Percentiles rank a stretch among this genome's conserved stretches.
Conservation (phyloP, 164 flowering plant species). For the Litsea cubeba region DNA sequence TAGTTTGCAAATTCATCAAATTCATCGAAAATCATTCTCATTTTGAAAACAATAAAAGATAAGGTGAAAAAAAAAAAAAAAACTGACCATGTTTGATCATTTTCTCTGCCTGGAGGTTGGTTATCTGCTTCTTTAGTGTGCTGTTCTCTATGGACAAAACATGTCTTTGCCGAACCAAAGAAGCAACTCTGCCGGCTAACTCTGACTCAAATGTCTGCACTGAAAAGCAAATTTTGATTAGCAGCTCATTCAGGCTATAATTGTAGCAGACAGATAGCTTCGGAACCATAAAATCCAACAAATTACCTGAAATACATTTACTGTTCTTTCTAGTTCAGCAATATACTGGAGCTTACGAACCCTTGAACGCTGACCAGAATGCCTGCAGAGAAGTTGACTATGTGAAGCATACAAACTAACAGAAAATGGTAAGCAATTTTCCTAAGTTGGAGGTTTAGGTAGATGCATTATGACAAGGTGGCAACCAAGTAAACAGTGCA, state of each 20-base stretch:
- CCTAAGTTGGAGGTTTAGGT: no score
- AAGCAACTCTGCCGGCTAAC: conserved; percentile 35
- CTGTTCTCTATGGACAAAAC: conserved; percentile 47
- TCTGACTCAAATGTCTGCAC: conserved; percentile 47
- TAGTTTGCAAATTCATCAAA: no score
- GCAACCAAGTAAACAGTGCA: no score
- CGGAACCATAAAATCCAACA: background rate
- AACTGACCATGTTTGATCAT: conserved; percentile 38
- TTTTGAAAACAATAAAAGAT: no score
- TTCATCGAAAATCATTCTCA: no score
- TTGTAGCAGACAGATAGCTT: background rate
- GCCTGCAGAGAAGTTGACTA: conserved; percentile 27
- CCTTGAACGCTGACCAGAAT: conserved; percentile 65
- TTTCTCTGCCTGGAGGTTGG: conserved; percentile 35
- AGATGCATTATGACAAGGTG: no score
- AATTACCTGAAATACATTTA: conserved; percentile 47
- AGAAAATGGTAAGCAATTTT: background rate
- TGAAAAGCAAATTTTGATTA: background rate
- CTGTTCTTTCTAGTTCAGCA: conserved; percentile 44
- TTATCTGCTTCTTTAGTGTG: conserved; percentile 42
- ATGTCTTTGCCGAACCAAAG: conserved; percentile 41
- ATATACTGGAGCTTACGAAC: conserved; percentile 41
- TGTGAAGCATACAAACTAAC: background rate
- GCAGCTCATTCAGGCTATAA: background rate
- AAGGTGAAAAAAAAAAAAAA: background rate